Evolutionary conservation across 75 land plant genomes (phyloP), one percentile per base, ranked within the genome.

Genomic region (Picea sitchensis): DNA sequence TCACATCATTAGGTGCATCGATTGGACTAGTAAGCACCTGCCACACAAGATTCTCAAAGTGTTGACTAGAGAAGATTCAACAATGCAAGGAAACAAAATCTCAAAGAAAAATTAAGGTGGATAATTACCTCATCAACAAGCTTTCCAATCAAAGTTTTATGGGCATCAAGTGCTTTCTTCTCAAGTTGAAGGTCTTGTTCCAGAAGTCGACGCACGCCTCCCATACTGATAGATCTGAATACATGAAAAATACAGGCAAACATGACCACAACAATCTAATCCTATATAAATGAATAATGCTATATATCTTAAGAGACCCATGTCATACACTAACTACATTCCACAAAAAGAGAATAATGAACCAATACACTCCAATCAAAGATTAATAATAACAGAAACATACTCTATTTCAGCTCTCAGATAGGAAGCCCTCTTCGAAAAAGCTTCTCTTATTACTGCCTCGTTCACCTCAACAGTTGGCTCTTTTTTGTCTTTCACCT

Each of bases 161-260:
- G 87, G 26, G 85, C 72, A 83, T 95, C 94, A 62, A 95, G 86
- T 73, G 89, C 36, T 65, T 68, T 26, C 60, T 79, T 86, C 32
- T 87, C 89, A 65, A 95, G 87, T 61, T 77, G 78, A 54, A 95
- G 86, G 82, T 95, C 98, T 61, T 86, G 85, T 80, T 93, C 98
- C 79, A 95, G 75, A 73, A 93, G 79, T 17, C 94, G 90, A 31
- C 98, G 94, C 65, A 88, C 88, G 56, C 82, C 82, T 38, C 65
- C 78, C 80, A 90, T 54, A 56, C 88, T 91, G 51, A 95, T 79
- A 57, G 82, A 84, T 76, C 98, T 95, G 80, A 26, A 65, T 63
- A 61, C 61, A 83, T 54, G 59, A 20, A 58, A 15, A 71, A 38
- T 36, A n/a, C 44, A 47, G n/a, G 44, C n/a, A 71, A 41, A 47